A percentile compares a stretch with the other conserved stretches of the same genome.
phyloP scores from a whole-genome alignment of 768 basidiomycete species.

The Lentinula boryana region DNA sequence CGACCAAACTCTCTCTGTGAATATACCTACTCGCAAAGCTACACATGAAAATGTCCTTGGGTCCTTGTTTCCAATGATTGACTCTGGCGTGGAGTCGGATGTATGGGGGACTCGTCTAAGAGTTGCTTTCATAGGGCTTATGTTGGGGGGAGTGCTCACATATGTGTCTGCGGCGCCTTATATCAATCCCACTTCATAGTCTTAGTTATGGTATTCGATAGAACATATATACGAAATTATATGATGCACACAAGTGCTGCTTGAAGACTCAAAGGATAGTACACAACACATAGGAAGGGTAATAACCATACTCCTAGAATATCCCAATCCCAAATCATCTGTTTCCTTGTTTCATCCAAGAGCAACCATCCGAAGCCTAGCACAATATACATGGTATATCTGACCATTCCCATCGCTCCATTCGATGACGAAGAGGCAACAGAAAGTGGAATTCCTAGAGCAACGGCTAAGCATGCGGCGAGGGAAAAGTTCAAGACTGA shows the following conservation, averaged over 20 bases:
- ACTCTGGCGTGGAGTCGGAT: background rate
- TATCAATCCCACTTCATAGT: background rate
- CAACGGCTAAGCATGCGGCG: conserved; percentile 56
- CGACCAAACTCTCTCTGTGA: conserved; percentile 1
- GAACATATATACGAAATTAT: background rate
- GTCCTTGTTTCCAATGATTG: conserved; percentile 2
- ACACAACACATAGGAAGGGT: conserved; percentile 77
- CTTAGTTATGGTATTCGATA: too few species aligned
- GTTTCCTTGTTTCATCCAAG: conserved; percentile 34
- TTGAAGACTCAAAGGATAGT: conserved; percentile 69
- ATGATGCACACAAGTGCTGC: conserved; percentile 52
- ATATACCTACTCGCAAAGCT: background rate
- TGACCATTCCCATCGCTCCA: conserved; percentile 17
- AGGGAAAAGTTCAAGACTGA: conserved; percentile 93
- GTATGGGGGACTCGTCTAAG: background rate
- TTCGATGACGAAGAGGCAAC: conserved; percentile 27
- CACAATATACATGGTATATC: conserved; percentile 33
- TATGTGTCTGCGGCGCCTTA: background rate
- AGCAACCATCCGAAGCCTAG: conserved; percentile 60
- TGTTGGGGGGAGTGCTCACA: background rate
- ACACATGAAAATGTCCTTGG: conserved; percentile 2
- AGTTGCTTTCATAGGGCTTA: background rate
- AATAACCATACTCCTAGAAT: conserved; percentile 78
- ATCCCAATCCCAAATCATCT: conserved; percentile 72
- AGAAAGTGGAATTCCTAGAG: conserved; percentile 41